Evolutionary conservation across 345 rosid species (phyloP), one percentile per base, ranked within the genome.

Genomic region (Adansonia digitata): DNA sequence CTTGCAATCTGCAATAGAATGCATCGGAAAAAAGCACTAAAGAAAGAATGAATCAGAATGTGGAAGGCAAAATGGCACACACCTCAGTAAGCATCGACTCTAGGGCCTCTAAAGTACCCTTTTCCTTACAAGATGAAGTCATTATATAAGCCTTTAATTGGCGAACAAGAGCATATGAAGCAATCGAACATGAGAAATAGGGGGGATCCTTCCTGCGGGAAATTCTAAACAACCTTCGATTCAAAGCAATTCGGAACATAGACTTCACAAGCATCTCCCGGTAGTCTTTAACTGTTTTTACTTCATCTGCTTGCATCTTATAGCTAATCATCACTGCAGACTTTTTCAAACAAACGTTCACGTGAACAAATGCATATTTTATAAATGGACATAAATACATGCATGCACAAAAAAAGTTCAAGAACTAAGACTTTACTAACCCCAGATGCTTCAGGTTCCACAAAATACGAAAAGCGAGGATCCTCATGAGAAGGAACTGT

Each of bases 11-110:
- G 76, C 69, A 64, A 75, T 71, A 79, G 39, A 82, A 74, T 26
- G 14, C 70, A 72, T 67, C 8, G 49, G 40, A 57, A 82, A 27
- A 56, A 9, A 14, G 22, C n/a, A n/a, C 10, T 18, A 13, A 6
- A 66, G 11, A 11, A 12, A 15, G 64, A 46, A 52, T 76, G 31
- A 24, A 82, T 31, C 43, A 75, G 74, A 77, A 74, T 34, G 40
- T 34, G 17, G 55, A 83, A 34, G 42, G 69, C 2, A 24, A 35
- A 51, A 70, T 70, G 73, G 70, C 73, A 73, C 73, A 73, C 29
- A 90, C 97, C 97, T 94, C 98, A 76, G 79, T 82, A 29, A 94
- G 93, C 92, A 94, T 89, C 51, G 97, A 94, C 77, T 94, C 92
- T 57, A 94, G 77, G 73, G 98, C 92, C 81, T 82, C 87, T 71